Percentiles rank a stretch among this genome's conserved stretches.
These are phyloP conservation scores for Pichia cactophila DNA, from an alignment of 1,139 yeast species.

Conservation along the genomic window DNA sequence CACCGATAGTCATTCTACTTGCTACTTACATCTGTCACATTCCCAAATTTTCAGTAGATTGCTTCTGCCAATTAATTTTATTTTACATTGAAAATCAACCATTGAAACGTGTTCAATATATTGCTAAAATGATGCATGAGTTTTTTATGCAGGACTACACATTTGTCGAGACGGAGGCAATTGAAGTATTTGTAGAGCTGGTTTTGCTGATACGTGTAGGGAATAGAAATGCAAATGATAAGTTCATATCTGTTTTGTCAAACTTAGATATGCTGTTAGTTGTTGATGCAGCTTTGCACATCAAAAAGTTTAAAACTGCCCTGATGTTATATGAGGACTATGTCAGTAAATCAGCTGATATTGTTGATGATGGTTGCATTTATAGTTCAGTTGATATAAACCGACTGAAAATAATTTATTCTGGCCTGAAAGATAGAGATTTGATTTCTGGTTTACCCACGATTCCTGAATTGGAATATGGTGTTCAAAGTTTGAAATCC, in stretches of 20 bases:
- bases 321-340: slow-evolving; percentile 51
- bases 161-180: slow-evolving; percentile 18
- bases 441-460: slow-evolving; percentile 56
- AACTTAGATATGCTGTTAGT: slow-evolving; percentile 30
- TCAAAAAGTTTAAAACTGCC: slow-evolving; percentile 39
- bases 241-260: slow-evolving; percentile 33
- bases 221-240: slow-evolving; percentile 28
- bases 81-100: slow-evolving; percentile 21
- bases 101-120: slow-evolving; percentile 10
- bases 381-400: slow-evolving; percentile 14
- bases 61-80: slow-evolving; percentile 24
- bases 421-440: slow-evolving; percentile 52
- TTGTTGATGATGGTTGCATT: slow-evolving; percentile 9
- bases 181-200: slow-evolving; percentile 33
- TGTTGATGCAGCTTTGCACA: slow-evolving; percentile 32
- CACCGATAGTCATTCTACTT: slow-evolving; percentile 21
- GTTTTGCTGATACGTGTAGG: slow-evolving; percentile 42
- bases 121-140: slow-evolving; percentile 16
- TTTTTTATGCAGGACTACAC: slow-evolving; percentile 18
- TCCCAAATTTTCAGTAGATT: slow-evolving; percentile 16
- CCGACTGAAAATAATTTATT: slow-evolving; percentile 36
- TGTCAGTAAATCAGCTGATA: slow-evolving; percentile 15
- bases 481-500: slow-evolving; percentile 36
- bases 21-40: slow-evolving; percentile 21
- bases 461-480: slow-evolving; percentile 44